Evolutionary conservation across 148 eudicot genomes (phyloP), one percentile per base, ranked within the genome.

Genomic region (Camellia japonica): DNA sequence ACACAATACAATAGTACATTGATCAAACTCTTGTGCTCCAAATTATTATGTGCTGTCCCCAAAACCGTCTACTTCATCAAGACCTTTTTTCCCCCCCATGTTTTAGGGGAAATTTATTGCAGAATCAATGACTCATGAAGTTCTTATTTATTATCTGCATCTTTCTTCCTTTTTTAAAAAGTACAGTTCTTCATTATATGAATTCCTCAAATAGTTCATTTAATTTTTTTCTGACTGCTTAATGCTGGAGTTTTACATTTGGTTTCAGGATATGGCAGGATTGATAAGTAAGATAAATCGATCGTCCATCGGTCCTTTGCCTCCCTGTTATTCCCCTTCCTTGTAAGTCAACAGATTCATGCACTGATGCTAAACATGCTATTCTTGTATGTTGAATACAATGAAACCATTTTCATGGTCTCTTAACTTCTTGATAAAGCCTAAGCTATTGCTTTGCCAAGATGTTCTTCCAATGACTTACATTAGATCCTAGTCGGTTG

Each of bases 221-320:
- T 78, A 0, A 14, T 73, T 15, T 11, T 67, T 67, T 42, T 7
- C 5, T 66, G 7, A 19, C 60, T 72, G 47, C 41, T 68, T 68
- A 46, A 80, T 73, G 55, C 68, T 74, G 18, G 18, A 18, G 46
- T 56, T 72, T 68, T 55, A 61, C 18, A 49, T 69, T 78, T 81
- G 74, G 71, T 89, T 85, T 74, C 90, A 96, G 99, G 99, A 96
- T 87, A 96, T 96, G 99, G 98, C 99, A 19, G 99, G 99, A 81
- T 84, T 96, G 81, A 96, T 96, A 82, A 96, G 99, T 82, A 96
- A 96, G 91, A 91, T 96, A 81, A 96, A 96, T 81, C 86, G 99
- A 74, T 94, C 99, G 10, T 96, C 95, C 47, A 96, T 96, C 75
- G 99, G 99, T 77, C 99, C 99, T 66, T 74, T 96, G 82, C 99